Conservation (phyloP, 257 asterid species). For the Petunia secreta region DNA sequence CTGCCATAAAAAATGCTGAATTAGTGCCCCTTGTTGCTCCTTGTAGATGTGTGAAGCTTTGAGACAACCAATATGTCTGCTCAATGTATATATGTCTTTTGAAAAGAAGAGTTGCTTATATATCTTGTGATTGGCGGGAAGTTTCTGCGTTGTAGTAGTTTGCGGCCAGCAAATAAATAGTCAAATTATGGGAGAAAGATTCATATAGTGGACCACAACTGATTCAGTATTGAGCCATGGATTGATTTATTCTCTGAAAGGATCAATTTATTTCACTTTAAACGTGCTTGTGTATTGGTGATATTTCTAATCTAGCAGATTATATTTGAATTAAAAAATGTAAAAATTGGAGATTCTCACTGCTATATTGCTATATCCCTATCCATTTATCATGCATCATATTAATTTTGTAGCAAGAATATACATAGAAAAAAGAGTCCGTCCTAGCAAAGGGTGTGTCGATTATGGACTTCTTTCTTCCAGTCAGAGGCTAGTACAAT, state of each 20-base stretch:
- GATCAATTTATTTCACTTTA: neutral
- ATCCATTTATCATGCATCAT: conserved; percentile 5
- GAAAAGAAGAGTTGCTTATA: neutral
- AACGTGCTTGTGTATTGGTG: neutral
- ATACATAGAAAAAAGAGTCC: neutral
- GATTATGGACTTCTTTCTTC: neutral
- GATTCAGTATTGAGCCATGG: neutral
- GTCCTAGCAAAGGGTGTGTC: neutral
- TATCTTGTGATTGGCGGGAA: neutral
- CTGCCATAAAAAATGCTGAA: no score
- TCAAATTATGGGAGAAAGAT: neutral
- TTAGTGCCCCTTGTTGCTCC: no score
- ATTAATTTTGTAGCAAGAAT: neutral
- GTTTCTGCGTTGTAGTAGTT: neutral
- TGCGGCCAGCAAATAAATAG: conserved; percentile 1
- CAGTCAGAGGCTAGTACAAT: neutral
- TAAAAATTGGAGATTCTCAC: neutral
- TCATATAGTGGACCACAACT: neutral
- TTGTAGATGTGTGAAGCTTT: no score
- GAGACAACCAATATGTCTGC: no score
- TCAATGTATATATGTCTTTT: neutral
- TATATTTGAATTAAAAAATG: neutral
- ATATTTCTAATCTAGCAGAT: conserved; percentile 6
- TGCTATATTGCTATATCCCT: neutral
- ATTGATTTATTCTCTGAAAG: neutral